Percentiles rank a stretch among this genome's conserved stretches.
Evolutionary conservation across 805 yeast genomes (phyloP).

Genomic region (Lipomyces sp.): DNA sequence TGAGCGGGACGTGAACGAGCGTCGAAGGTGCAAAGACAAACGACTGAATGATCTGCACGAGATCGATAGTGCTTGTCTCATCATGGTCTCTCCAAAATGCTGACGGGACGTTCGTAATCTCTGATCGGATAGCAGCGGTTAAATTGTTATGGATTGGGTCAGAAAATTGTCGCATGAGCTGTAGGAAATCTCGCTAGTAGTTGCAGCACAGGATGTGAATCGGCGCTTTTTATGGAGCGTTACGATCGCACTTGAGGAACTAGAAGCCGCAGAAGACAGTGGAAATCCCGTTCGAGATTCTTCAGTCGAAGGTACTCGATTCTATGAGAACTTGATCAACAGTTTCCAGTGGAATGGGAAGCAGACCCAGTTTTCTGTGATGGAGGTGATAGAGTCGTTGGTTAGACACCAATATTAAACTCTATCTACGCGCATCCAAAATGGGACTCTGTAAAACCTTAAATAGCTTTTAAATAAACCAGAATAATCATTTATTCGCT

Average conservation of each 20-base stretch:
- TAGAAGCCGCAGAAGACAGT: slow-evolving; percentile 59
- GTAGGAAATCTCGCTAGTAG: slow-evolving; percentile 51
- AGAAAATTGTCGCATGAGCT: slow-evolving; percentile 2
- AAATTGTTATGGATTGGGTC: slow-evolving; percentile 40
- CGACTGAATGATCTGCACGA: background rate
- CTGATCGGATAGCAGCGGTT: too few relatives aligned
- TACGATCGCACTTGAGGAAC: slow-evolving; percentile 66
- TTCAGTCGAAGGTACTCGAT: slow-evolving; percentile 67
- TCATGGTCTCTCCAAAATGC: background rate
- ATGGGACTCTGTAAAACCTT: too few relatives aligned
- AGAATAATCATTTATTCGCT: too few relatives aligned
- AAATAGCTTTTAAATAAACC: too few relatives aligned
- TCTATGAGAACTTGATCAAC: slow-evolving; percentile 54
- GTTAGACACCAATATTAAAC: too few relatives aligned
- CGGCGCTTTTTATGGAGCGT: slow-evolving; percentile 57
- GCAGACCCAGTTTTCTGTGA: background rate
- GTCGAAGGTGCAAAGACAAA: background rate
- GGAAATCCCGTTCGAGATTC: slow-evolving; percentile 71
- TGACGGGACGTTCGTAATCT: background rate
- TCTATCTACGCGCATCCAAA: too few relatives aligned
- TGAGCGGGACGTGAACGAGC: slow-evolving; percentile 10
- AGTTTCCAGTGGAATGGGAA: slow-evolving; percentile 14
- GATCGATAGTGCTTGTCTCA: background rate
- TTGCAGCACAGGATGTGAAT: slow-evolving; percentile 38
- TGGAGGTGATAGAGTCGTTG: too few relatives aligned